Evolutionary conservation across 2,329 filamentous ascomycete genomes (phyloP).

Genomic region (Colletotrichum euphorbiae): DNA sequence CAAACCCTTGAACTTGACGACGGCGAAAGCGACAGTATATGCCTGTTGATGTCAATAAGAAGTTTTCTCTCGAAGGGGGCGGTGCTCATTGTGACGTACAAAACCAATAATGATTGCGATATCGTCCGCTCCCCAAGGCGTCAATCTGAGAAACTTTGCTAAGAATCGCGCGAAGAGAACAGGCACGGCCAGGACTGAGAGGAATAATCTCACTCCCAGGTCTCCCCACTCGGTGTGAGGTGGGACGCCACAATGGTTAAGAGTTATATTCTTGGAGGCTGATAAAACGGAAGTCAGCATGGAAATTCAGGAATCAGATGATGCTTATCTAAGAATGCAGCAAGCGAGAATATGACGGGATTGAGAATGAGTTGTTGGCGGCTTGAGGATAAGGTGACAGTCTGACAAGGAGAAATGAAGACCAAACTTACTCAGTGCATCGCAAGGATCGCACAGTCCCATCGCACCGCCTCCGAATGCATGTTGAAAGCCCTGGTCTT

Average conservation of each 20-base stretch:
- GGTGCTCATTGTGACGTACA: background rate
- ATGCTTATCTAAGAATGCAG: background rate
- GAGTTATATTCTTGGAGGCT: background rate
- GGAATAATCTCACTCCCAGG: background rate
- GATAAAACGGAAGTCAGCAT: background rate
- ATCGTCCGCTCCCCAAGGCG: constrained; percentile 4
- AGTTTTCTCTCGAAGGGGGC: background rate
- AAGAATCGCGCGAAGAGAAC: background rate
- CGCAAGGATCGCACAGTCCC: background rate
- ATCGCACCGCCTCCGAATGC: background rate
- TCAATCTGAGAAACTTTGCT: background rate
- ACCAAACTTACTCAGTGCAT: background rate
- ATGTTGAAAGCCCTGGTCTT: background rate
- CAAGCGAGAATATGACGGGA: no score
- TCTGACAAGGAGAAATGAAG: background rate
- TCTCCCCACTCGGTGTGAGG: background rate
- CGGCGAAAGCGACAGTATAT: background rate
- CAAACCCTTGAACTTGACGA: background rate
- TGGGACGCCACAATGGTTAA: background rate
- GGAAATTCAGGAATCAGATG: background rate
- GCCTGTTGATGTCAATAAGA: background rate
- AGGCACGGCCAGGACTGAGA: background rate
- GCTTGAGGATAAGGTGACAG: background rate
- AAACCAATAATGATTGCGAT: background rate
- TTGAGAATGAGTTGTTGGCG: no score